Conservation (phyloP, 140 eudicot species). For the Ambrosia hybrid region DNA sequence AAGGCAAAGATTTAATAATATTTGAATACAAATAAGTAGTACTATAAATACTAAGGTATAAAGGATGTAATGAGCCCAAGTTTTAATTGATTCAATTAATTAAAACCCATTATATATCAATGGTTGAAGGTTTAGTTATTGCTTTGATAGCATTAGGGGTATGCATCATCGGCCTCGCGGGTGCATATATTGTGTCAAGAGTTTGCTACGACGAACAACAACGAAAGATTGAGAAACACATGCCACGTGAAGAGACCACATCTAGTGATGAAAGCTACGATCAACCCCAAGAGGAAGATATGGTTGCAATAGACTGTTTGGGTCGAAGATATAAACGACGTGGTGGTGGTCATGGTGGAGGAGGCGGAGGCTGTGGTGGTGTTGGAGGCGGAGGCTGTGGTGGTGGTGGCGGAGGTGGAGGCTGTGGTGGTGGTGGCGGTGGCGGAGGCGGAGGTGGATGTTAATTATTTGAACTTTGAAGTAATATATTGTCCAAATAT, state of each 20-base stretch:
- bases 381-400: background rate
- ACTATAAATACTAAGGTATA: no score
- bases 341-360: background rate
- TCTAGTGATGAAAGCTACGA: background rate
- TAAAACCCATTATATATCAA: background rate
- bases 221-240: no score
- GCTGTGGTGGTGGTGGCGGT: background rate
- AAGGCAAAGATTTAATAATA: no score
- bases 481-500: background rate
- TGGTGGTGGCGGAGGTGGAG: background rate
- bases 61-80: no score
- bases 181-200: background rate
- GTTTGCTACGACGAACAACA: no score
- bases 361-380: background rate
- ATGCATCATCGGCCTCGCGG: background rate
- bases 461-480: background rate
- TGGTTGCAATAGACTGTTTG: background rate
- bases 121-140: background rate
- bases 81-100: no score
- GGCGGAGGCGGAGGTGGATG: background rate
- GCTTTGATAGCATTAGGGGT: conserved; percentile 1
- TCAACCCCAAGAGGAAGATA: background rate
- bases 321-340: background rate
- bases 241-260: background rate
- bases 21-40: no score